phyloP scores from a whole-genome alignment of 495 filamentous ascomycete species.

The Penicillium coffeae region DNA sequence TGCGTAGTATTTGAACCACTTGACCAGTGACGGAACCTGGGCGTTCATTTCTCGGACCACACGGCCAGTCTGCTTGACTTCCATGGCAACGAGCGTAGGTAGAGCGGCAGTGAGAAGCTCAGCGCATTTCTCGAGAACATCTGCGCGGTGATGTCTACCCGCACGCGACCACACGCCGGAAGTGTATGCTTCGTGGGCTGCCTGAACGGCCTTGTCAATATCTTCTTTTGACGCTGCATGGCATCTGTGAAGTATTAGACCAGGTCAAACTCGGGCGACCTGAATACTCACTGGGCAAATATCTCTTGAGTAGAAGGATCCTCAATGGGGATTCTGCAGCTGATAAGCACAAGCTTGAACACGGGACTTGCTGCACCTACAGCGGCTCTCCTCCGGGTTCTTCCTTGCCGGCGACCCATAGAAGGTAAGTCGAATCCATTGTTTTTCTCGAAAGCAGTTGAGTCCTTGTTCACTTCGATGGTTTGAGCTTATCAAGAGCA shows the following conservation, averaged over 20 bases:
- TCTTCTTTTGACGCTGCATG: slow-evolving; percentile 47
- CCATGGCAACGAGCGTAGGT: slow-evolving; percentile 49
- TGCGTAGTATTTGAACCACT: slow-evolving; percentile 65
- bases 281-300: slow-evolving; percentile 14
- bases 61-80: slow-evolving; percentile 60
- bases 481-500: no score
- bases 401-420: slow-evolving; percentile 3
- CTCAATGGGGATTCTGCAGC: slow-evolving; percentile 18
- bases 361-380: neutral
- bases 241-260: slow-evolving; percentile 11
- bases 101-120: slow-evolving; percentile 45
- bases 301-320: slow-evolving; percentile 21
- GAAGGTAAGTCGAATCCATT: neutral
- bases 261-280: neutral
- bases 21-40: slow-evolving; percentile 56
- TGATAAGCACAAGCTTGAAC: neutral
- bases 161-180: slow-evolving; percentile 56
- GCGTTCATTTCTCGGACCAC: slow-evolving; percentile 62
- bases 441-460: no score
- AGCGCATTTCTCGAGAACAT: slow-evolving; percentile 55
- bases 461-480: no score
- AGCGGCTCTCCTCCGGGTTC: neutral
- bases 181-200: slow-evolving; percentile 48
- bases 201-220: slow-evolving; percentile 40
- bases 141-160: slow-evolving; percentile 48